Evolutionary conservation across 2,329 filamentous ascomycete species (phyloP).

Genomic region (Xylogone sp.): DNA sequence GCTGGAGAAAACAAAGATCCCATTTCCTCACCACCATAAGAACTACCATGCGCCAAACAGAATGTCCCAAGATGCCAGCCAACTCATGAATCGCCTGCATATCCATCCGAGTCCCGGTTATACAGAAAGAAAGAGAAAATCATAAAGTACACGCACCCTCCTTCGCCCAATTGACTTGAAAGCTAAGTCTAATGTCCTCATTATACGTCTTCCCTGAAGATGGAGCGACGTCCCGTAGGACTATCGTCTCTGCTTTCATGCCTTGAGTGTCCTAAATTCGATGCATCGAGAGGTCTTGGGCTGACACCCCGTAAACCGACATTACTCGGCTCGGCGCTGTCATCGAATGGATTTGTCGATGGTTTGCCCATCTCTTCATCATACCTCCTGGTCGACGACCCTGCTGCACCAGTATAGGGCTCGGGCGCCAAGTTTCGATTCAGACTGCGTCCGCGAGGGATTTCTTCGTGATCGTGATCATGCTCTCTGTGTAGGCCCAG

Average conservation of each 20-base stretch:
- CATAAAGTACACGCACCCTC: neutral
- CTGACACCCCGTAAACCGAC: constrained; percentile 67
- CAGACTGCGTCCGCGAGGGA: constrained; percentile 32
- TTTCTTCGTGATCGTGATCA: constrained; percentile 17
- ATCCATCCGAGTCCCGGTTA: neutral
- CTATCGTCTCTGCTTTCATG: constrained; percentile 41
- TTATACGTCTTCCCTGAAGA: constrained; percentile 68
- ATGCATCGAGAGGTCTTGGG: constrained; percentile 64
- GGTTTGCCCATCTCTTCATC: constrained; percentile 40
- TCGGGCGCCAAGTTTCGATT: constrained; percentile 40
- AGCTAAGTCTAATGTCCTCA: neutral
- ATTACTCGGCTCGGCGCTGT: constrained; percentile 57
- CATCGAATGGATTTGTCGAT: constrained; percentile 65
- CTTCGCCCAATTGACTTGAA: constrained; percentile 3
- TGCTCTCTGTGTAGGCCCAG: constrained; percentile 45
- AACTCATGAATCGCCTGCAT: neutral
- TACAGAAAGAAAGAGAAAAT: neutral
- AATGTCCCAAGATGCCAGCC: neutral
- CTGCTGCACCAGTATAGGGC: constrained; percentile 29
- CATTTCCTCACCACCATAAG: neutral
- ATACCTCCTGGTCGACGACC: constrained; percentile 40
- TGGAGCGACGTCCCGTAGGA: constrained; percentile 64
- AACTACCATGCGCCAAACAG: neutral
- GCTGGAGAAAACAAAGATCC: neutral
- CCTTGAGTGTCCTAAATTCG: constrained; percentile 23